Evolutionary conservation across 2,329 filamentous ascomycete genomes (phyloP), one percentile per base, ranked within the genome.

Genomic region (Pyrenophora tritici-repentis): DNA sequence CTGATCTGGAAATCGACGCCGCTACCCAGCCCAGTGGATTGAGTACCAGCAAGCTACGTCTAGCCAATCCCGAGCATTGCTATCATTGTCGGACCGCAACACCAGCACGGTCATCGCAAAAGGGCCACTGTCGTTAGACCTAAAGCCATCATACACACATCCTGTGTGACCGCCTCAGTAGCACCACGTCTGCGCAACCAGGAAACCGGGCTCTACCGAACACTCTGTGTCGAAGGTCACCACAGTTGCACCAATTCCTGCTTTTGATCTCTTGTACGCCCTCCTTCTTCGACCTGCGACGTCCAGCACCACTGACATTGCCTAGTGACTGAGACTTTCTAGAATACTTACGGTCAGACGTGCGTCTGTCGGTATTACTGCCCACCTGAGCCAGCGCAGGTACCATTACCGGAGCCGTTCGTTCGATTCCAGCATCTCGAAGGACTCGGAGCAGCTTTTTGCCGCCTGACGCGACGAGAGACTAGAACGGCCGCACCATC

Each of bases 111-210:
- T 59, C 62, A 64, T 65, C 65, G 66, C 55, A 62, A 47, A 65
- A 49, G 47, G 55, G 34, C 54, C 51, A 59, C 59, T 62, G 40
- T 66, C 65, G 13, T 68, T 69, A 40, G 65, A 65, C 69, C 68
- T 24, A 66, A 73, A 66, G 58, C 58, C 60, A 62, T 61, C 63
- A 47, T 53, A 54, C 61, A 63, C 70, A 72, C 68, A 73, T 70
- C 64, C 61, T 62, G 70, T 73, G 64, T 63, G 53, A 74, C 73
- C 56, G 51, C 63, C 61, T 37, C 42, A 72, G 76, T 76, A 66
- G 71, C 75, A 75, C 75, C 67, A 70, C 73, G 68, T 75, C 74
- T 78, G 75, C 76, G 73, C 76, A 72, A 76, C 75, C 76, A 73
- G 73, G 71, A 72, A 73, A 71, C 59, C 70, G 75, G 76, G 73